Conservation (phyloP, 768 basidiomycete species). For the Tylopilus rubrobrunneus region DNA sequence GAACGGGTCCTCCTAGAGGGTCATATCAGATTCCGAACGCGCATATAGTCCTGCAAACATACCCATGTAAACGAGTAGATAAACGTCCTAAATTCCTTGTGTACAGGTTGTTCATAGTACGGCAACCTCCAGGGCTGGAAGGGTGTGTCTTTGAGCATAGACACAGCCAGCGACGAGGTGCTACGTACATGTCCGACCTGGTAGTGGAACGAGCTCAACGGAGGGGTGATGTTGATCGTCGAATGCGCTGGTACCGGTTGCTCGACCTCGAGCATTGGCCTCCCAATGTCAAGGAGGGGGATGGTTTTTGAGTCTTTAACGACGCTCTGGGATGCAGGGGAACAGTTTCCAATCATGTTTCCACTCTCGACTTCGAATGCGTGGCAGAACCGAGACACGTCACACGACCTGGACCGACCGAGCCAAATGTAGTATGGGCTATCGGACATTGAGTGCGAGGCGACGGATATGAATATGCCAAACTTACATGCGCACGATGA, state of each 20-base stretch:
- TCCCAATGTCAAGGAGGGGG: conserved; percentile 41
- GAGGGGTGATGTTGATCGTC: conserved; percentile 48
- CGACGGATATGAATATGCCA: neutral
- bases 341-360: conserved; percentile 51
- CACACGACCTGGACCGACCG: conserved; percentile 60
- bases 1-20: conserved; percentile 61
- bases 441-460: neutral
- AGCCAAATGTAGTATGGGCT: conserved; percentile 76
- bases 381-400: conserved; percentile 51
- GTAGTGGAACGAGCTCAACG: conserved; percentile 63
- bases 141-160: neutral
- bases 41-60: conserved; percentile 6
- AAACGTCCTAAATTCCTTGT: conserved; percentile 62
- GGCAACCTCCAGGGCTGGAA: conserved; percentile 61
- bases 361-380: conserved; percentile 64
- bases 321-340: conserved; percentile 35
- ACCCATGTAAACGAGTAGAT: conserved; percentile 66
- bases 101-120: conserved; percentile 64
- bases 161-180: neutral
- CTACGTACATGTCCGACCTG: conserved; percentile 44
- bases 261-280: conserved; percentile 30
- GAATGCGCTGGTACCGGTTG: conserved; percentile 18
- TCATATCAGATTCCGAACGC: neutral
- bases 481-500: conserved; percentile 59
- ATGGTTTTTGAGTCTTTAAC: conserved; percentile 35